Evolutionary conservation across 1,284 basidiomycete species (phyloP).

Genomic region (Kwoniella shivajii): DNA sequence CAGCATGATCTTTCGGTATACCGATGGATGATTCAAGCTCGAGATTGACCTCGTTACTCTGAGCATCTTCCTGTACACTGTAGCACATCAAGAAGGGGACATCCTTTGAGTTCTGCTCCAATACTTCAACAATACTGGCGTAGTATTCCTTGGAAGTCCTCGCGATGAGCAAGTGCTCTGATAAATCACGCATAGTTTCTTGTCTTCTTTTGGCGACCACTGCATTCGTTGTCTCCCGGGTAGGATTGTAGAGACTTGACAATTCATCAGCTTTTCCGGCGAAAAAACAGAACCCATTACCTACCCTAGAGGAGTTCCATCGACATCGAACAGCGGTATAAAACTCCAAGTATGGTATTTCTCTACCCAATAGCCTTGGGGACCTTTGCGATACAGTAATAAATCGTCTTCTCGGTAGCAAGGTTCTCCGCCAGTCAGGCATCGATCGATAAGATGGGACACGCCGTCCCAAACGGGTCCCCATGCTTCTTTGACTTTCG

Average conservation of each 20-base stretch:
- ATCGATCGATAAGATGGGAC: slow-evolving; percentile 23
- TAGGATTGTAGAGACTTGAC: slow-evolving; percentile 27
- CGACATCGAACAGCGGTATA: slow-evolving; percentile 35
- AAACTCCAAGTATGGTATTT: slow-evolving; percentile 45
- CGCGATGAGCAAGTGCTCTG: slow-evolving; percentile 17
- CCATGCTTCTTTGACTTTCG: slow-evolving; percentile 34
- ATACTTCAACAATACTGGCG: slow-evolving; percentile 14
- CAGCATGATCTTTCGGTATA: slow-evolving; percentile 21
- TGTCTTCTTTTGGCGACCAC: slow-evolving; percentile 23
- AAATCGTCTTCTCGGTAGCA: slow-evolving; percentile 37
- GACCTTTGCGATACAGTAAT: slow-evolving; percentile 27
- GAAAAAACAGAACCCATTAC: not conserved
- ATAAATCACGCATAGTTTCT: slow-evolving; percentile 18
- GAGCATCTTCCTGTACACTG: slow-evolving; percentile 10
- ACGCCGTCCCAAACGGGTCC: slow-evolving; percentile 31
- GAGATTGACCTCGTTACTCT: slow-evolving; percentile 10
- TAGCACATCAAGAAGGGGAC: slow-evolving; percentile 32
- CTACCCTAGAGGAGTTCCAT: slow-evolving; percentile 22
- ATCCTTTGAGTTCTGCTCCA: slow-evolving; percentile 24
- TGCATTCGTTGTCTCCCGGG: slow-evolving; percentile 19
- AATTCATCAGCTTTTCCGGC: too few relatives aligned
- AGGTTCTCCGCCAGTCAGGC: slow-evolving; percentile 18
- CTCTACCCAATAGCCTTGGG: slow-evolving; percentile 30
- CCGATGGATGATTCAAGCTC: slow-evolving; percentile 22
- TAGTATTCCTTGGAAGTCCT: slow-evolving; percentile 16